These are phyloP conservation scores for Taiozyma onychis DNA, from an alignment of 1,139 yeast species.

Conservation along the genomic window DNA sequence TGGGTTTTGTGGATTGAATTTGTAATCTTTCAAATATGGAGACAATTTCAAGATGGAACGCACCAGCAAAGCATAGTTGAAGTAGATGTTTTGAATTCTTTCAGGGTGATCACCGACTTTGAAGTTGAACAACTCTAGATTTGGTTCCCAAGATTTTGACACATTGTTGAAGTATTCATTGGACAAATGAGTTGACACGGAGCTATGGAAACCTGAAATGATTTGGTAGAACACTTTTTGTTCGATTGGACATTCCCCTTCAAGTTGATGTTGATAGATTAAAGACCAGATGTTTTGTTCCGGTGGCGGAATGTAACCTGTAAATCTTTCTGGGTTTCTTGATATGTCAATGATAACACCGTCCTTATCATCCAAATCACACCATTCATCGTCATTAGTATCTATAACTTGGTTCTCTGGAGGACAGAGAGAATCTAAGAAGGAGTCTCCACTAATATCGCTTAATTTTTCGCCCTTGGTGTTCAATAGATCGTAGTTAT, in stretches of 20 bases:
- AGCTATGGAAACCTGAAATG: slow-evolving; percentile 92
- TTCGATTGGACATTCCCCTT: slow-evolving; percentile 62
- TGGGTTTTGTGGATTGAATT: slow-evolving; percentile 41
- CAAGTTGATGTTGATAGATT: slow-evolving; percentile 67
- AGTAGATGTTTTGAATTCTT: slow-evolving; percentile 81
- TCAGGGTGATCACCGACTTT: slow-evolving; percentile 90
- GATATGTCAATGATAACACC: slow-evolving; percentile 83
- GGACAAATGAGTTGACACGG: slow-evolving; percentile 89
- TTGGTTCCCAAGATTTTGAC: slow-evolving; percentile 79
- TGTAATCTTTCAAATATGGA: slow-evolving; percentile 41
- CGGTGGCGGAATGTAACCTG: slow-evolving; percentile 93
- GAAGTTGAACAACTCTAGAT: slow-evolving; percentile 74
- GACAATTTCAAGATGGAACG: slow-evolving; percentile 70
- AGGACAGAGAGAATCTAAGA: slow-evolving; percentile 29
- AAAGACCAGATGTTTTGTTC: slow-evolving; percentile 92
- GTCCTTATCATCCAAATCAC: slow-evolving; percentile 37
- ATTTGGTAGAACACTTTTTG: slow-evolving; percentile 84
- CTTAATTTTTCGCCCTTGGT: slow-evolving; percentile 77
- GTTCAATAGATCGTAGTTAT: slow-evolving; percentile 61
- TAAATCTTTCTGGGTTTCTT: slow-evolving; percentile 92
- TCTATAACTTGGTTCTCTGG: slow-evolving; percentile 17
- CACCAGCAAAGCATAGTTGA: slow-evolving; percentile 84
- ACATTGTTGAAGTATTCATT: slow-evolving; percentile 74
- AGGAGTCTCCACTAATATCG: slow-evolving; percentile 41
- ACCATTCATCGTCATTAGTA: slow-evolving; percentile 35